Evolutionary conservation across 2,329 filamentous ascomycete species (phyloP).

Genomic region (Simplicillium sp.): DNA sequence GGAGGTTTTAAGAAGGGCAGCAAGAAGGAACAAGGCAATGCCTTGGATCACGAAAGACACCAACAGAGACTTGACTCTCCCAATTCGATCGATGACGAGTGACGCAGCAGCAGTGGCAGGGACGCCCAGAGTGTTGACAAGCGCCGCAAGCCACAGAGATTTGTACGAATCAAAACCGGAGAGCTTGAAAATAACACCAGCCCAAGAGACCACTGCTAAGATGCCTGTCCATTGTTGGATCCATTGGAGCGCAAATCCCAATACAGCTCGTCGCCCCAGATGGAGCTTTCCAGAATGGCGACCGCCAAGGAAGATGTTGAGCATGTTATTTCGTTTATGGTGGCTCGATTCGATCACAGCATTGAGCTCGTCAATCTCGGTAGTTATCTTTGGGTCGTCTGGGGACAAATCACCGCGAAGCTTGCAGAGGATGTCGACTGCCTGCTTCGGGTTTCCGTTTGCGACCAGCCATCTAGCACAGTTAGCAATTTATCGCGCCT

Average conservation of each 20-base stretch:
- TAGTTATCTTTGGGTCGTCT: slow-evolving; percentile 19
- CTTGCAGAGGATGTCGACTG: slow-evolving; percentile 22
- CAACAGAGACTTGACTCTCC: slow-evolving; percentile 23
- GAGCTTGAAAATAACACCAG: slow-evolving; percentile 10
- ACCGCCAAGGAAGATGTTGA: slow-evolving; percentile 27
- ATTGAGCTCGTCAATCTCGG: slow-evolving; percentile 27
- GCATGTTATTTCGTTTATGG: slow-evolving; percentile 26
- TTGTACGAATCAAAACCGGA: slow-evolving; percentile 14
- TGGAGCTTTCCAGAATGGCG: slow-evolving; percentile 23
- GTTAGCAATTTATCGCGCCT: neutral
- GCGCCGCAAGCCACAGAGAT: slow-evolving; percentile 31
- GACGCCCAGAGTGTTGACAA: slow-evolving; percentile 42
- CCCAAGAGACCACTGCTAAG: slow-evolving; percentile 28
- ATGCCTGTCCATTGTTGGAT: slow-evolving; percentile 35
- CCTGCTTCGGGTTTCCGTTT: slow-evolving; percentile 19
- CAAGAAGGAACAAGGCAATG: slow-evolving; percentile 18
- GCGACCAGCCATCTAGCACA: slow-evolving; percentile 23
- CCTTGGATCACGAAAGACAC: slow-evolving; percentile 18
- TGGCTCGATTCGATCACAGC: slow-evolving; percentile 27
- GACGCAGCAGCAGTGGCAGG: slow-evolving; percentile 40
- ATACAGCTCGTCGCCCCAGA: slow-evolving; percentile 27
- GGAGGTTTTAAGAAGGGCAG: slow-evolving; percentile 19
- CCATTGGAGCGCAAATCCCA: slow-evolving; percentile 29
- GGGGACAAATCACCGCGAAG: slow-evolving; percentile 18
- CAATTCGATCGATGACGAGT: slow-evolving; percentile 38